Conservation (phyloP, 306 rosid species). For the Sphenostylis stenocarpa region DNA sequence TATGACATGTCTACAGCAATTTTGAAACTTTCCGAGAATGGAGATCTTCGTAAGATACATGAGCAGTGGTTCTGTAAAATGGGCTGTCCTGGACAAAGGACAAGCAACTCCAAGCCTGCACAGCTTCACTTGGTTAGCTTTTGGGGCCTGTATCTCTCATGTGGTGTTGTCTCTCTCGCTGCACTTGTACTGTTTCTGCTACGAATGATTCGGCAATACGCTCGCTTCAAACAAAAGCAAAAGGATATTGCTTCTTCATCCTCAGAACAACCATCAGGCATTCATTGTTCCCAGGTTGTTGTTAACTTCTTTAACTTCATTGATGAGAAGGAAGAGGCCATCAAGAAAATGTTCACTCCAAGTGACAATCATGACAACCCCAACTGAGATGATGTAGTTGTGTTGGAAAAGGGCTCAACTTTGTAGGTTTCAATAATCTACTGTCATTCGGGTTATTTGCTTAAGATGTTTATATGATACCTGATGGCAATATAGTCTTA, state of each 20-base stretch:
- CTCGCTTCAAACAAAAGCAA: constrained; percentile 53
- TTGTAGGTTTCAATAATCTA: constrained; percentile 1
- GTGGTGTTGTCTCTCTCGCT: constrained; percentile 44
- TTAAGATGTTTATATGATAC: constrained; percentile 13
- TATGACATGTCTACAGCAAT: constrained; percentile 90
- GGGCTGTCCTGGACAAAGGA: constrained; percentile 73
- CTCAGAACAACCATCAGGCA: constrained; percentile 30
- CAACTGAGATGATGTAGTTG: constrained; percentile 33
- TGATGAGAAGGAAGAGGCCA: constrained; percentile 89
- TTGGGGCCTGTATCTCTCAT: constrained; percentile 84
- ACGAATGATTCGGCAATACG: constrained; percentile 56
- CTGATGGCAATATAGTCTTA: background rate
- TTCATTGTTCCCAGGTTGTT: constrained; percentile 55
- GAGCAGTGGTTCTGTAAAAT: constrained; percentile 77
- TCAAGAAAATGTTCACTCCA: constrained; percentile 66
- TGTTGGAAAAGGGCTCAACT: background rate
- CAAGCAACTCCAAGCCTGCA: constrained; percentile 45
- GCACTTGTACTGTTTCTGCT: constrained; percentile 62
- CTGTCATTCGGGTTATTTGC: background rate
- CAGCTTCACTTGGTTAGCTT: constrained; percentile 76
- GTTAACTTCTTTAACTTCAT: constrained; percentile 65
- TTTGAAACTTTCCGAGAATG: constrained; percentile 76
- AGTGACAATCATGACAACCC: constrained; percentile 44
- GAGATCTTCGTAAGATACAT: constrained; percentile 72
- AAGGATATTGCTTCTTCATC: constrained; percentile 39